Base-by-base conservation (phyloP, 1,284 basidiomycete genomes). In the Paramarasmius palmivorus region DNA sequence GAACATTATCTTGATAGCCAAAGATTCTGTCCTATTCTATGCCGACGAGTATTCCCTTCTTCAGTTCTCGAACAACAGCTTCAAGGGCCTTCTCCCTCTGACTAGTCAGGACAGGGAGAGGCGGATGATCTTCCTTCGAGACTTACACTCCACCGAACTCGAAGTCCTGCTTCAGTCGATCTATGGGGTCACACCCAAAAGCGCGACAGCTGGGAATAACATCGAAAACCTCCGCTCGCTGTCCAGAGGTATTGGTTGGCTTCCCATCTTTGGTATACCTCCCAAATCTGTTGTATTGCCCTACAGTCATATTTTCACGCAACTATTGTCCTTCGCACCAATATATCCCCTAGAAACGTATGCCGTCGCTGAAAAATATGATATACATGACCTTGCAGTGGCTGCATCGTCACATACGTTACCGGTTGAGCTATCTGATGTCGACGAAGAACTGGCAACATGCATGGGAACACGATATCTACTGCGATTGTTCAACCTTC, bases 401-500 rank as follows among this genome's bases (percentile, higher is more conserved):
- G 59, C 63, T 8, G 65, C 71, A 0, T 78, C 76, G 0, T 65
- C 71, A 2, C 72, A 77, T 57, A 68, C 78, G 2, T 66, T 80
- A 7, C 70, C 70, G 1, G 67, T 67, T 40, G 60, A 70, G 1
- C 65, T 79, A 3, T 63, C 69, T 1, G 65, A 60, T 1, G 64
- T 81, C 38, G 68, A 67, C 2, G 78, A 81, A 57, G 67, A 69
- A 10, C 57, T 69, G 38, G 76, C 73, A 7, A 53, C 68, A n/a
- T 54, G 64, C 8, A 79, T 81, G 56, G 77, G 77, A 0, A 61
- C 71, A 15, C n/a, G 12, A n/a, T 50, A 50, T 25, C 22, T 39
- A 12, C 17, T 39, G 22, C 17, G 49, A 15, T 17, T 50, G 15
- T 50, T 50, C 22, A 9, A 9, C 6, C 26, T 50, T 2, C 49